phyloP scores from a whole-genome alignment of 2,329 filamentous ascomycete genomes.

The Didymosphaeria variabile region DNA sequence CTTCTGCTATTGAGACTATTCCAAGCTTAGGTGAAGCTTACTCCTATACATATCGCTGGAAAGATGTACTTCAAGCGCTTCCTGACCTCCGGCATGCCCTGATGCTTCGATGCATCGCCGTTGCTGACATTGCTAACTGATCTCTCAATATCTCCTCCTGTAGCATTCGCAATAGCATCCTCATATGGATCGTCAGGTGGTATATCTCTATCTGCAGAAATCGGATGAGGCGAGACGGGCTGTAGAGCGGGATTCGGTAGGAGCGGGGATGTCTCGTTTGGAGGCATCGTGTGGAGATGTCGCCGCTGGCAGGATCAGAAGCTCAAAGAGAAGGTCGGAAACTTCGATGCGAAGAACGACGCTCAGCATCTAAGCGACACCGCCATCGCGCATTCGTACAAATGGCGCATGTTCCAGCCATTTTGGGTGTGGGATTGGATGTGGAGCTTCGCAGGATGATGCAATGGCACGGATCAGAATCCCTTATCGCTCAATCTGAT shows the following conservation, averaged over 20 bases:
- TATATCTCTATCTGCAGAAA: conserved; percentile 37
- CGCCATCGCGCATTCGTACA: conserved; percentile 4
- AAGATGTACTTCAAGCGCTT: conserved; percentile 66
- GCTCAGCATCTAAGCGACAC: not conserved
- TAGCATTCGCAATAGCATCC: conserved; percentile 10
- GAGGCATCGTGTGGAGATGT: conserved; percentile 2
- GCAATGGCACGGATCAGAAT: not conserved
- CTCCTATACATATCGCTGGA: conserved; percentile 69
- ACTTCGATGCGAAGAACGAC: conserved; percentile 1
- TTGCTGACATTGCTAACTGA: conserved; percentile 44
- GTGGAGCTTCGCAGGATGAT: not conserved
- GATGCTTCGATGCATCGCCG: conserved; percentile 47
- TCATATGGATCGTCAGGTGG: conserved; percentile 28
- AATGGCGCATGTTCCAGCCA: not conserved
- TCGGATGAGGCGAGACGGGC: conserved; percentile 21
- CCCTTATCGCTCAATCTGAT: not conserved
- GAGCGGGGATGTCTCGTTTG: conserved; percentile 56
- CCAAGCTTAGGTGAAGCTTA: conserved; percentile 46
- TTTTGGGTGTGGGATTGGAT: not conserved
- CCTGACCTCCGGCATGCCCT: conserved; percentile 59
- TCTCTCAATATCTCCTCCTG: conserved; percentile 45
- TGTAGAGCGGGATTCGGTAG: conserved; percentile 41
- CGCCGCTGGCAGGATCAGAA: not conserved
- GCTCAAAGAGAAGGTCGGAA: not conserved
- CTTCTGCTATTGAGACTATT: not conserved